phyloP scores from a whole-genome alignment of 176 grass and related monocot genomes.

The Aegilops bicornis region DNA sequence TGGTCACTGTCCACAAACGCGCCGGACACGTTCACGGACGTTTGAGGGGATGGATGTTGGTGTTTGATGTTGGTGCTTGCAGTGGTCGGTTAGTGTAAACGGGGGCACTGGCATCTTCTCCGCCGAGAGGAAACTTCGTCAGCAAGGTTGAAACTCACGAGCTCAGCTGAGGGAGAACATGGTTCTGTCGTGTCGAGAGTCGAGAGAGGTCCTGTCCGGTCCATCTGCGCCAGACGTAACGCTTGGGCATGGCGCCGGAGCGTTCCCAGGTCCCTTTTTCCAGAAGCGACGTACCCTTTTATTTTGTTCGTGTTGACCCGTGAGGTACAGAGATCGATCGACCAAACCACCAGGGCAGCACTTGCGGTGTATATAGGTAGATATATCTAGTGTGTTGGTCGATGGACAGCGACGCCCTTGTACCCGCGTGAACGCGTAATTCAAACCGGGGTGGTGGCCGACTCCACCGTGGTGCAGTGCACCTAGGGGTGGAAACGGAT shows the following conservation, averaged over 20 bases:
- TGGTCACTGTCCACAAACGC: no score
- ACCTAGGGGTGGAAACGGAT: no score
- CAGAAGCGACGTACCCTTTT: neutral
- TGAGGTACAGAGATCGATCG: neutral
- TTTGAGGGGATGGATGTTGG: no score
- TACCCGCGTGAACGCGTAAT: constrained; percentile 6
- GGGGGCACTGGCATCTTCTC: neutral
- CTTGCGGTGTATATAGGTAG: neutral
- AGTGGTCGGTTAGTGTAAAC: neutral
- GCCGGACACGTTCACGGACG: no score
- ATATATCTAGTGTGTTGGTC: neutral
- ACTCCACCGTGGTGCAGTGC: neutral
- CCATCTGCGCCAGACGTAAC: constrained; percentile 13
- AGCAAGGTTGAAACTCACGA: neutral
- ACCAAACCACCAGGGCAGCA: neutral
- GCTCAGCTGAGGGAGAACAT: neutral
- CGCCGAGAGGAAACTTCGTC: neutral
- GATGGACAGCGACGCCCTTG: constrained; percentile 3
- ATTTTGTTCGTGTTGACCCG: neutral
- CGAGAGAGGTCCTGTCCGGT: neutral
- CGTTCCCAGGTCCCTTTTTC: neutral
- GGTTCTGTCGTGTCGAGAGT: neutral
- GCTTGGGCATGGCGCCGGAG: neutral
- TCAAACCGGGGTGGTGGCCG: constrained; percentile 1
- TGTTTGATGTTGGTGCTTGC: neutral